phyloP scores from a whole-genome alignment of 2,329 filamentous ascomycete genomes.

The Fusarium caatingaense region DNA sequence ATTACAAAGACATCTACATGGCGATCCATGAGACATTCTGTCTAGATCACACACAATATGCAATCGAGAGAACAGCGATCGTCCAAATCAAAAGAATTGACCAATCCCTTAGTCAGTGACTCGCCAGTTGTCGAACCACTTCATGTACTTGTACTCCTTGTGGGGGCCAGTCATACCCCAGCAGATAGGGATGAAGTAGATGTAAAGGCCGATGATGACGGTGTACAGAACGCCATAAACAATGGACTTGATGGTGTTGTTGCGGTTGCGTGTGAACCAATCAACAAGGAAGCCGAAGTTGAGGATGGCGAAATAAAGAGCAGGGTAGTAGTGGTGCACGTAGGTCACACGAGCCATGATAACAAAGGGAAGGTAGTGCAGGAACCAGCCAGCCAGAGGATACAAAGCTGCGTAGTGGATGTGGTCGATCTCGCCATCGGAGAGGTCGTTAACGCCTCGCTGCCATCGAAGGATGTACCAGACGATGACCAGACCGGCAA shows the following conservation, averaged over 20 bases:
- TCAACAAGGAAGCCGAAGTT: constrained; percentile 88
- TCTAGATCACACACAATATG: constrained; percentile 26
- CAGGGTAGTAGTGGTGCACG: constrained; percentile 99
- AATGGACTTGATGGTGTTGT: constrained; percentile 70
- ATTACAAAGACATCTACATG: constrained; percentile 27
- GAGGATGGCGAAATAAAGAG: constrained; percentile 96
- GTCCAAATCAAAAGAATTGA: constrained; percentile 10
- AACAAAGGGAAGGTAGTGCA: constrained; percentile 96
- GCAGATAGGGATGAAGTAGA: constrained; percentile 91
- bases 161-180: constrained; percentile 94
- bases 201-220: constrained; percentile 82
- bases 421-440: constrained; percentile 83
- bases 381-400: constrained; percentile 91
- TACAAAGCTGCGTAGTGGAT: constrained; percentile 96
- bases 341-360: constrained; percentile 99
- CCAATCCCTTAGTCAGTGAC: constrained; percentile 70
- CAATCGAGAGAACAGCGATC: constrained; percentile 20
- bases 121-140: constrained; percentile 91
- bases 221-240: constrained; percentile 82
- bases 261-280: constrained; percentile 79
- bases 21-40: constrained; percentile 26
- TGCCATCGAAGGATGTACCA: constrained; percentile 98
- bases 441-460: constrained; percentile 88
- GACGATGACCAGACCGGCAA: constrained; percentile 76
- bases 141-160: constrained; percentile 88